Percentiles rank a stretch among this genome's conserved stretches.
phyloP scores from a whole-genome alignment of 768 basidiomycete genomes.

The Trametes cingulata region DNA sequence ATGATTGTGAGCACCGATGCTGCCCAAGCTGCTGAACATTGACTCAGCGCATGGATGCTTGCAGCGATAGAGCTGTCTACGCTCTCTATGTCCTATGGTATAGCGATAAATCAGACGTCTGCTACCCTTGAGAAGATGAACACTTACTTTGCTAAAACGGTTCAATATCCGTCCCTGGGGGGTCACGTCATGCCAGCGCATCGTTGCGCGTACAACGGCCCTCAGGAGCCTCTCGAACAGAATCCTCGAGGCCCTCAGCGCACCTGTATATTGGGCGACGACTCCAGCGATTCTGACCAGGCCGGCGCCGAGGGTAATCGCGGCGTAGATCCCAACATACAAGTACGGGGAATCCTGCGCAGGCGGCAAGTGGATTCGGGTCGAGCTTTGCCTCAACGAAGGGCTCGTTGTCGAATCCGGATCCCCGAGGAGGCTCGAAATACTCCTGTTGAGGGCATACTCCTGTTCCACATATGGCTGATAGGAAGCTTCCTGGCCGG shows the following conservation, averaged over 20 bases:
- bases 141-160: slow-evolving; percentile 67
- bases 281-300: slow-evolving; percentile 47
- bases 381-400: too few relatives aligned
- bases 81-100: slow-evolving; percentile 72
- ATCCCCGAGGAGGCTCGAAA: too few relatives aligned
- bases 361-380: slow-evolving; percentile 43
- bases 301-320: slow-evolving; percentile 54
- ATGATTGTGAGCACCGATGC: slow-evolving; percentile 72
- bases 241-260: slow-evolving; percentile 39
- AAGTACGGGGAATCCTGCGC: slow-evolving; percentile 66
- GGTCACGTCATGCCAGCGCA: slow-evolving; percentile 83
- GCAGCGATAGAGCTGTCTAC: slow-evolving; percentile 75
- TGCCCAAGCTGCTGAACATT: slow-evolving; percentile 74
- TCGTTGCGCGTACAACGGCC: slow-evolving; percentile 77
- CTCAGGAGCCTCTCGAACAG: slow-evolving; percentile 56
- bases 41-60: slow-evolving; percentile 74
- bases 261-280: slow-evolving; percentile 64
- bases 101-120: slow-evolving; percentile 4
- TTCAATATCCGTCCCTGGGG: slow-evolving; percentile 88
- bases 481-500: not conserved
- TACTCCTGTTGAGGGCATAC: slow-evolving; percentile 23
- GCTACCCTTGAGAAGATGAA: not conserved
- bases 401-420: too few relatives aligned
- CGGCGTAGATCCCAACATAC: slow-evolving; percentile 68
- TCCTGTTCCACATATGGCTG: slow-evolving; percentile 27